These are phyloP conservation scores for Ceratobasidium sp. DNA, from an alignment of 1,284 basidiomycete species.

Conservation along the genomic window DNA sequence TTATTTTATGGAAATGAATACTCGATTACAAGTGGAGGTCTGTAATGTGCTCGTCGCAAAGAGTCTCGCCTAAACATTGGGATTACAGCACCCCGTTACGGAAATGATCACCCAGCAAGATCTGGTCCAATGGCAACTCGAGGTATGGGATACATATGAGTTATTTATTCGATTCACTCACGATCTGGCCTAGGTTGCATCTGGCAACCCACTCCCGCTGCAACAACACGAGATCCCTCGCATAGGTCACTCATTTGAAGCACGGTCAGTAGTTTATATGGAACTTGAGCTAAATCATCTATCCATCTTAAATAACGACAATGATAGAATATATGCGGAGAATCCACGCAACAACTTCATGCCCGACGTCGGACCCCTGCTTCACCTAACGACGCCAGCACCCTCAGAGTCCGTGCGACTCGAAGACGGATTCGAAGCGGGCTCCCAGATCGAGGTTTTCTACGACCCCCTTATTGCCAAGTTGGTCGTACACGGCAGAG, in stretches of 20 bases:
- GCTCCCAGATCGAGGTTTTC: slow-evolving; percentile 89
- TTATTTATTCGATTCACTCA: neutral
- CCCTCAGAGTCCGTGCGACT: slow-evolving; percentile 80
- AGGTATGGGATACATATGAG: slow-evolving; percentile 59
- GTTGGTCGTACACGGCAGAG: slow-evolving; percentile 88
- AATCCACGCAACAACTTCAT: slow-evolving; percentile 93
- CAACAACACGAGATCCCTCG: slow-evolving; percentile 81
- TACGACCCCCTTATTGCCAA: slow-evolving; percentile 97
- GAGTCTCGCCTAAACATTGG: slow-evolving; percentile 10
- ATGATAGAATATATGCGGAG: slow-evolving; percentile 84
- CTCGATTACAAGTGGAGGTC: slow-evolving; percentile 79
- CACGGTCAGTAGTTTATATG: slow-evolving; percentile 59
- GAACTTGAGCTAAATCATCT: neutral
- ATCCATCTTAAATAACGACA: neutral
- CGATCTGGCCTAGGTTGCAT: slow-evolving; percentile 71
- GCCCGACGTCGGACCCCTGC: slow-evolving; percentile 86
- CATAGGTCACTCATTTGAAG: slow-evolving; percentile 93
- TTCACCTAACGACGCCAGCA: slow-evolving; percentile 80
- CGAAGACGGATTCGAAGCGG: slow-evolving; percentile 90
- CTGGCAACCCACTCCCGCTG: slow-evolving; percentile 86
- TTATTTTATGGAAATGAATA: slow-evolving; percentile 91
- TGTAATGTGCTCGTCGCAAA: slow-evolving; percentile 38
- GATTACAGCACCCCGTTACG: slow-evolving; percentile 82
- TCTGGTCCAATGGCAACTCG: slow-evolving; percentile 93
- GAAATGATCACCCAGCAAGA: slow-evolving; percentile 95